Base-by-base conservation (phyloP, 371 early-diverging fungal species). In the Lichtheimia ramosa region DNA sequence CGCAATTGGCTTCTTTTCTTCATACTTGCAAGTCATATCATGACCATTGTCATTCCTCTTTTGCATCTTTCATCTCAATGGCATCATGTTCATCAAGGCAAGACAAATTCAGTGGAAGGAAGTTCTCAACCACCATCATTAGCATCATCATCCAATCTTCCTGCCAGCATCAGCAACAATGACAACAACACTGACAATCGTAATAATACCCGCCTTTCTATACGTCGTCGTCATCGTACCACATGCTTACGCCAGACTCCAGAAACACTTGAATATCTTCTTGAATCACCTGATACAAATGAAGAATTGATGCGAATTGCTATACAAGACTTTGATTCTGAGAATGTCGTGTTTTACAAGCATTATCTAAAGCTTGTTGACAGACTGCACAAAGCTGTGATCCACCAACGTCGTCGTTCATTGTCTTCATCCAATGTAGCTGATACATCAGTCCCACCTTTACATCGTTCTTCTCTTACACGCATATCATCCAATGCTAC, bases 261-360 rank as follows among this genome's bases (percentile, higher is more conserved):
- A 2, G 65, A 62, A 13, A 68, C 71, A 7, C 56, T 79, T 40
- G 64, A 74, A 52, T 41, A 57, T 7, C 48, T 62, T 0, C 39
- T 75, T n/a, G 14, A 34, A 0, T 54, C 69, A 24, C 70, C 66
- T 2, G 59, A 67, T 2, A 42, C 70, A 21, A 27, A 70, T 48
- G 27, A 50, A 3, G 50, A 61, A 15, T 43, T 79, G n/a, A 61
- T 61, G 46, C 60, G 69, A 10, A 39, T 71, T 25, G 72, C 79
- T 12, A 68, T 79, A 21, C 61, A 71, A 40, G 79, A 79, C 54
- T 79, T 79, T 43, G 74, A 74, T 54, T 65, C 68, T 10, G 79
- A 79, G 61, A 75, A 75, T 49, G 51, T 72, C 0, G 46, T 75
- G 12, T 75, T 75, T 27, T 75, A 72, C 48, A 69, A 79, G 56